Evolutionary conservation across 2,329 filamentous ascomycete genomes (phyloP).

Genomic region (Fusarium sp.): DNA sequence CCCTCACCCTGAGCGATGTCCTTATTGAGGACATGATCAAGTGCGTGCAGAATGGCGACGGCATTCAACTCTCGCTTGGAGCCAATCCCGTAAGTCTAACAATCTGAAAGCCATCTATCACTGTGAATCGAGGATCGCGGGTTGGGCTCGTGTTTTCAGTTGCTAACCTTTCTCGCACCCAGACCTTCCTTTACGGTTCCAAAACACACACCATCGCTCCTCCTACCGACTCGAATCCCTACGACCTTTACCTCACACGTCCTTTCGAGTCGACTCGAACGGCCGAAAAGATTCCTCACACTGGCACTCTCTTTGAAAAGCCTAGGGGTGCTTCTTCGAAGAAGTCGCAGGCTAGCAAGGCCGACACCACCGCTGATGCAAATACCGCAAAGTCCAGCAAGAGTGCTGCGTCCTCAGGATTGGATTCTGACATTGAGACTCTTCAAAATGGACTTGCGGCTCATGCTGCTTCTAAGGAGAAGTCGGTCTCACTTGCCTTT

Average conservation of each 20-base stretch:
- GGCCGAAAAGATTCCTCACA: slow-evolving; percentile 62
- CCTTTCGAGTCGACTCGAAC: slow-evolving; percentile 60
- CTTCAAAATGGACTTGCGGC: slow-evolving; percentile 58
- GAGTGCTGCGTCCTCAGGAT: slow-evolving; percentile 53
- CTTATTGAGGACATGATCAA: slow-evolving; percentile 72
- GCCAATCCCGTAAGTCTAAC: slow-evolving; percentile 66
- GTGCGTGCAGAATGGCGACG: slow-evolving; percentile 66
- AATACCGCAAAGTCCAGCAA: slow-evolving; percentile 50
- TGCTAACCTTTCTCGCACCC: slow-evolving; percentile 31
- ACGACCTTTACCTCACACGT: slow-evolving; percentile 68
- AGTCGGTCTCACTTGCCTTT: slow-evolving; percentile 46
- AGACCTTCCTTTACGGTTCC: slow-evolving; percentile 67
- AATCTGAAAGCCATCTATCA: neutral
- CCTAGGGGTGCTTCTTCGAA: slow-evolving; percentile 44
- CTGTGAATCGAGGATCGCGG: neutral
- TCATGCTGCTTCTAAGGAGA: slow-evolving; percentile 51
- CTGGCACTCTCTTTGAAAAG: slow-evolving; percentile 62
- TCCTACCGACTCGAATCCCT: slow-evolving; percentile 58
- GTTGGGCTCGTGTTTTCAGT: slow-evolving; percentile 1
- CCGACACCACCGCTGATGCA: slow-evolving; percentile 46
- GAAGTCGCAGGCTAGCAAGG: slow-evolving; percentile 46
- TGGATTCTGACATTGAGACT: slow-evolving; percentile 62
- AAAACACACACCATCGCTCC: slow-evolving; percentile 60
- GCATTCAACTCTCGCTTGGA: slow-evolving; percentile 68
- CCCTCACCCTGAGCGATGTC: slow-evolving; percentile 66